Percentiles rank a stretch among this genome's conserved stretches.
Evolutionary conservation across 345 rosid genomes (phyloP).

Genomic region (Bruguiera gymnorhiza): DNA sequence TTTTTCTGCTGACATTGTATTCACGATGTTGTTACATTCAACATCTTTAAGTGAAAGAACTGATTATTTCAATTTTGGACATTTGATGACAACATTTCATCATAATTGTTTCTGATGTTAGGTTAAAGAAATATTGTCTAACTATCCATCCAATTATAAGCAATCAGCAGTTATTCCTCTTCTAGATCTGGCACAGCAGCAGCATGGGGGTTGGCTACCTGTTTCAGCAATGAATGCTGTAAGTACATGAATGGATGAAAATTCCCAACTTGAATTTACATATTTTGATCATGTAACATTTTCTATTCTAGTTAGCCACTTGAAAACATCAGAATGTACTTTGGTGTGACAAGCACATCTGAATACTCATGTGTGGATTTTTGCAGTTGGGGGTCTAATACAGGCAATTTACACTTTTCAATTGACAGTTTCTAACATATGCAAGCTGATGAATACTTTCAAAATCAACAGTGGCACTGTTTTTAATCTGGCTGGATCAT

Average conservation of each 20-base stretch:
- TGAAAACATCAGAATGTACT: not conserved
- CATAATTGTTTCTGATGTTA: slow-evolving; percentile 18
- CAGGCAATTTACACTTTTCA: not conserved
- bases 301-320: not conserved
- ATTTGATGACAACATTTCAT: not conserved
- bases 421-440: not conserved
- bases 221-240: slow-evolving; percentile 99
- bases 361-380: not conserved
- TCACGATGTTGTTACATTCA: not conserved
- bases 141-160: slow-evolving; percentile 96
- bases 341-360: not conserved
- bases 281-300: no score
- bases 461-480: not conserved
- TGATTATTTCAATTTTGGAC: not conserved
- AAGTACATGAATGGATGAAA: slow-evolving; percentile 18
- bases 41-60: not conserved
- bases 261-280: not conserved
- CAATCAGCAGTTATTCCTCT: slow-evolving; percentile 97
- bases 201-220: slow-evolving; percentile 99
- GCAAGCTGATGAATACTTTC: not conserved
- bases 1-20: not conserved
- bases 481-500: not conserved
- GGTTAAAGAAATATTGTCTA: slow-evolving; percentile 91
- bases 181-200: slow-evolving; percentile 99
- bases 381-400: not conserved